Conservation (phyloP, 2,329 filamentous ascomycete species). For the Pseudocercospora fuligena region DNA sequence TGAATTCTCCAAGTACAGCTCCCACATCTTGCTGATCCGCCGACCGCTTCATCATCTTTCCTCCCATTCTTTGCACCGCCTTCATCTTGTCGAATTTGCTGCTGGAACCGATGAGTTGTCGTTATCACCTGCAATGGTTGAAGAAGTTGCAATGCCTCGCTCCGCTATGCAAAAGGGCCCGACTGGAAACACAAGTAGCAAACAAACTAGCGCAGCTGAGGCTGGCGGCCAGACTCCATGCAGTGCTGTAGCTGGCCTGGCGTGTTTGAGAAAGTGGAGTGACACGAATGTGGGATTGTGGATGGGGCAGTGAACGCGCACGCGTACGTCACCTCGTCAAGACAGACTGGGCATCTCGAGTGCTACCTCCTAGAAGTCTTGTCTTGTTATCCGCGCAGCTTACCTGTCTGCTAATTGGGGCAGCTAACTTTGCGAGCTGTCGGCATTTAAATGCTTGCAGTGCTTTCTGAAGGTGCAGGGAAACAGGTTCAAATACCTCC, state of each 20-base stretch:
- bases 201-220: neutral
- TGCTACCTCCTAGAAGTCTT: neutral
- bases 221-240: neutral
- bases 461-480: neutral
- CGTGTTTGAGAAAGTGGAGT: conserved; percentile 8
- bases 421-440: neutral
- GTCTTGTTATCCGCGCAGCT: neutral
- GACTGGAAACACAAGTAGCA: neutral
- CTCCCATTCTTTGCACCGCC: conserved; percentile 71
- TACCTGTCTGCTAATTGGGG: neutral
- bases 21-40: conserved; percentile 79
- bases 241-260: neutral
- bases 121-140: conserved; percentile 1
- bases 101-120: neutral
- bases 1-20: conserved; percentile 76
- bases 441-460: conserved; percentile 7
- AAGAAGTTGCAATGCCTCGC: conserved; percentile 5
- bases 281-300: neutral
- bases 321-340: conserved; percentile 2
- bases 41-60: conserved; percentile 70
- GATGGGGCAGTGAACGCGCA: neutral
- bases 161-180: neutral
- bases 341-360: conserved; percentile 5
- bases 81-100: conserved; percentile 37
- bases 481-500: neutral